phyloP scores from a whole-genome alignment of 768 basidiomycete species.

The Gymnopilus junonius region DNA sequence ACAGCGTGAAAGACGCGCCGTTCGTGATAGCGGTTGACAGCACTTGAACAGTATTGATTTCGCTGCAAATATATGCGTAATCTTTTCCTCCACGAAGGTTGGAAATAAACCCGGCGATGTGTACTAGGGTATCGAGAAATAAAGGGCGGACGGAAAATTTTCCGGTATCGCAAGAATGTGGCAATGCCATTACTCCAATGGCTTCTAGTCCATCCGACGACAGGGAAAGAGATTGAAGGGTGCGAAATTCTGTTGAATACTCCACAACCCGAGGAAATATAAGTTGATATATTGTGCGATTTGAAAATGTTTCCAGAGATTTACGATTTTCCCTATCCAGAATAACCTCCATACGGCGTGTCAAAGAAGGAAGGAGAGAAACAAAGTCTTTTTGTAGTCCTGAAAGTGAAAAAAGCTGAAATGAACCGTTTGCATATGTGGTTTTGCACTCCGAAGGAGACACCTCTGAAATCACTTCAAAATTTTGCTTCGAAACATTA shows the following conservation, averaged over 20 bases:
- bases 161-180: constrained; percentile 31
- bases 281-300: constrained; percentile 63
- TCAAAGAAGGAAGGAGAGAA: constrained; percentile 36
- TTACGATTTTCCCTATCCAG: constrained; percentile 26
- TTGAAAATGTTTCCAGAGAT: constrained; percentile 51
- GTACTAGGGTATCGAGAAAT: constrained; percentile 70
- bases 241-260: constrained; percentile 61
- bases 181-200: constrained; percentile 52
- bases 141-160: constrained; percentile 53
- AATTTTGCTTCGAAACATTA: constrained; percentile 42
- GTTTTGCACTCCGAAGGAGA: constrained; percentile 34
- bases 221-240: constrained; percentile 58
- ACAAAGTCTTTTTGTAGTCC: constrained; percentile 42
- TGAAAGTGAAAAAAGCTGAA: constrained; percentile 37
- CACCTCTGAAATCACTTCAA: constrained; percentile 48
- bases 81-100: constrained; percentile 56
- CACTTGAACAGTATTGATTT: constrained; percentile 52
- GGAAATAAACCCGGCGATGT: constrained; percentile 71
- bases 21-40: constrained; percentile 47
- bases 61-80: constrained; percentile 68
- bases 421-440: constrained; percentile 51
- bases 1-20: constrained; percentile 49
- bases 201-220: constrained; percentile 52
- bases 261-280: constrained; percentile 73
- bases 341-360: constrained; percentile 37